phyloP scores from a whole-genome alignment of 495 filamentous ascomycete species.

The Monascus purpureus region DNA sequence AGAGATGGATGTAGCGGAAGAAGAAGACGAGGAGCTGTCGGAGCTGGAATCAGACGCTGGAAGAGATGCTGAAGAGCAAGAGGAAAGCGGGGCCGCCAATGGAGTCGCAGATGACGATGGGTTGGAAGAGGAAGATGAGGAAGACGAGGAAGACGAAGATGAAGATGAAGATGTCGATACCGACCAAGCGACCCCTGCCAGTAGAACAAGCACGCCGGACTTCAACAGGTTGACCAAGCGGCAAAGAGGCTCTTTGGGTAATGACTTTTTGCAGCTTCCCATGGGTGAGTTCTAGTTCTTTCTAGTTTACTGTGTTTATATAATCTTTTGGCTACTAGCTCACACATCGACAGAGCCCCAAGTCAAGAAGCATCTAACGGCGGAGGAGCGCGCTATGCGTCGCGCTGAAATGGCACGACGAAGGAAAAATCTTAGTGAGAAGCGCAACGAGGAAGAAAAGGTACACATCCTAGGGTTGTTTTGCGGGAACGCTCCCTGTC shows the following conservation, averaged over 20 bases:
- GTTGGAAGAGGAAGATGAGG: conserved; percentile 38
- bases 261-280: conserved; percentile 70
- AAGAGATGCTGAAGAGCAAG: conserved; percentile 35
- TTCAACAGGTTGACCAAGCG: conserved; percentile 77
- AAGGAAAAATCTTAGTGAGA: conserved; percentile 91
- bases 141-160: conserved; percentile 40
- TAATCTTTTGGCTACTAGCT: conserved; percentile 2
- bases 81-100: conserved; percentile 27
- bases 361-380: conserved; percentile 83
- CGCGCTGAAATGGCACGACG: conserved; percentile 92
- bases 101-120: conserved; percentile 32
- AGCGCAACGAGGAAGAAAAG: conserved; percentile 98
- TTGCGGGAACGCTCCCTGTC: background rate
- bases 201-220: conserved; percentile 57
- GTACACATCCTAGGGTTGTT: conserved; percentile 25
- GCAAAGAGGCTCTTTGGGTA: conserved; percentile 58
- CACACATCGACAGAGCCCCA: conserved; percentile 56
- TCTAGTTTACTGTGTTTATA: background rate
- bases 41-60: conserved; percentile 38
- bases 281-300: conserved; percentile 42
- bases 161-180: conserved; percentile 58
- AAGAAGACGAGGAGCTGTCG: conserved; percentile 43
- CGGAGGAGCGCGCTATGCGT: conserved; percentile 90
- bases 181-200: conserved; percentile 37
- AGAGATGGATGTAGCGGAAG: conserved; percentile 40